Evolutionary conservation across 208 protist species (phyloP), one percentile per base, ranked within the genome.

Genomic region (Acanthamoeba royreba): DNA sequence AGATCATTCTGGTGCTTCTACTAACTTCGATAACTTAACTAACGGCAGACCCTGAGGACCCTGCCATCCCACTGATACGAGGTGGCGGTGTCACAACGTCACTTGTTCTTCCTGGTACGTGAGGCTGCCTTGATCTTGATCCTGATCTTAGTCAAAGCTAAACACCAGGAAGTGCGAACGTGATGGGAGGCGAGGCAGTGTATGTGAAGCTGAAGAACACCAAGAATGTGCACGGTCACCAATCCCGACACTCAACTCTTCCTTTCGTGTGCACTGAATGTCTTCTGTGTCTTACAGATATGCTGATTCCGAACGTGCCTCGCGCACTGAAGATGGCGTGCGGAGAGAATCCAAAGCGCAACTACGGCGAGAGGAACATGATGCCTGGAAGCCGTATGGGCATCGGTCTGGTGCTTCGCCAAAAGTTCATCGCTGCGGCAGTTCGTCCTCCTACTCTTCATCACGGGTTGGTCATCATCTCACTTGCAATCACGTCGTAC

Each of bases 331-430:
- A 96, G 69, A 95, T 96, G 93, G 94, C 94, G 25, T 96, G 94
- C 86, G 94, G 94, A n/a, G 94, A 96, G 77, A 96, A 96, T 25
- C 94, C 94, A n/a, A 96, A 95, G 87, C 33, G 87, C 55, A 69
- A 94, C 15, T 96, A 95, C 66, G 93, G 72, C 49, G 79, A 35
- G n/a, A 2, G 31, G 58, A 17, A 38, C 11, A 1, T 2, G 13
- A 86, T 88, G 4, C 94, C 94, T 17, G n/a, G 42, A 33, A 88
- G 74, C n/a, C 52, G 94, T 25, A 94, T 95, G 93, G 93, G 93
- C 35, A 69, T 47, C 58, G 89, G 46, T 25, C 87, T 47, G n/a
- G 63, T 94, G 5, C 4, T 94, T 4, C 69, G 93, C 28, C 47
- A 90, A 25, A 58, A 66, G n/a, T 92, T 94, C 33, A 38, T 93